Evolutionary conservation across 2,329 filamentous ascomycete species (phyloP), one percentile per base, ranked within the genome.

Genomic region (Paraphoma chrysanthemicola): DNA sequence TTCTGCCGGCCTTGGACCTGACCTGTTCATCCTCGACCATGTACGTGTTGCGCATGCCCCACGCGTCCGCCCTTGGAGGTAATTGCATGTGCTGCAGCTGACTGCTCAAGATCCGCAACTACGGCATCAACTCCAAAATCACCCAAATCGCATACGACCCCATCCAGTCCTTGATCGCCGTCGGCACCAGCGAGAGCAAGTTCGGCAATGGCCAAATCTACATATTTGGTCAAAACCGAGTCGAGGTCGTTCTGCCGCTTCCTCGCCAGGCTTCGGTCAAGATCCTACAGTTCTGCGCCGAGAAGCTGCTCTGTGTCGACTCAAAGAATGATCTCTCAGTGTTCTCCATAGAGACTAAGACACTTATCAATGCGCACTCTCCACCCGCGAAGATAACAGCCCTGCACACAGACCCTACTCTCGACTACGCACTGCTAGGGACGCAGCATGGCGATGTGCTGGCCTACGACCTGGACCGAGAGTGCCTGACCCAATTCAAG

Each of bases 401-500:
- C 31, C 74, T 98, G 68, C 83, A 90, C 54, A 93, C 90, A 7
- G 95, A 99, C 73, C 92, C 94, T 0, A 91, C 92, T 79, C 82
- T 99, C 57, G 95, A 99, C 76, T 99, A 96, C 87, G 92, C 90
- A 38, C 90, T 99, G 59, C 81, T 98, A 44, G 95, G 93, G 11
- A 80, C 93, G 60, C 87, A 91, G 62, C 91, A 85, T 70, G 93
- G 94, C 57, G 93, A 98, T 55, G 83, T 98, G 10, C 84, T 94
- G 57, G 92, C 92, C n/a, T 99, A 94, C 73, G 95, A 99, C 74
- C 82, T 99, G 53, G 95, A 98, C 71, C 86, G 93, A 56, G 88
- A 92, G 71, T 82, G 83, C 30, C 79, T 95, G 57, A 87, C 92
- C 12, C 86, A 88, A 0, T 93, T 97, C 76, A 88, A 87, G 54